phyloP scores from a whole-genome alignment of 208 protist species.

The Naegleria gruberi region DNA sequence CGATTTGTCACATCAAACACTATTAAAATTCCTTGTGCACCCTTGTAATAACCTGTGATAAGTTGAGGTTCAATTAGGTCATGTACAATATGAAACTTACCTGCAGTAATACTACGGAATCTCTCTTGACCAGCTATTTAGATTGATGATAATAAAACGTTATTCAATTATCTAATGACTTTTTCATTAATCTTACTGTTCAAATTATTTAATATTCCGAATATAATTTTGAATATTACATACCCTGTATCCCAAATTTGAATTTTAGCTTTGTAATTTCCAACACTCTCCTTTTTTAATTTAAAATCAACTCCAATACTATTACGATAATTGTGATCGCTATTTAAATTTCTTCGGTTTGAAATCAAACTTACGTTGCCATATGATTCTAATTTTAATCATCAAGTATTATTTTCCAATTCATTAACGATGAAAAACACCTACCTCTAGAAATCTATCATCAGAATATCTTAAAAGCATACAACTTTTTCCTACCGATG shows the following conservation, averaged over 20 bases:
- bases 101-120: neutral
- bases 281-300: slow-evolving; percentile 31
- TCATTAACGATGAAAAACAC: slow-evolving; percentile 17
- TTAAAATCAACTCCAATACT: slow-evolving; percentile 81
- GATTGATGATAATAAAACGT: neutral
- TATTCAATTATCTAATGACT: neutral
- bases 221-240: slow-evolving; percentile 25
- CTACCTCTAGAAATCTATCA: slow-evolving; percentile 52
- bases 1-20: slow-evolving; percentile 73
- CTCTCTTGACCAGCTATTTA: neutral
- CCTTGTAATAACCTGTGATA: slow-evolving; percentile 66
- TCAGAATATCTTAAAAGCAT: slow-evolving; percentile 65
- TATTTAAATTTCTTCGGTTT: no score
- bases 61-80: no score
- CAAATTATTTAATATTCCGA: neutral
- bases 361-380: neutral
- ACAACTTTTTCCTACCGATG: slow-evolving; percentile 65
- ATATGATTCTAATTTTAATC: neutral
- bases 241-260: slow-evolving; percentile 77
- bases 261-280: slow-evolving; percentile 49
- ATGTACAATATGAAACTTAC: no score
- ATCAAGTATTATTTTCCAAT: no score
- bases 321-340: no score
- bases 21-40: slow-evolving; percentile 65
- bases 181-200: neutral